Evolutionary conservation across 495 filamentous ascomycete genomes (phyloP), one percentile per base, ranked within the genome.

Genomic region (Aspergillus coremiiformis): DNA sequence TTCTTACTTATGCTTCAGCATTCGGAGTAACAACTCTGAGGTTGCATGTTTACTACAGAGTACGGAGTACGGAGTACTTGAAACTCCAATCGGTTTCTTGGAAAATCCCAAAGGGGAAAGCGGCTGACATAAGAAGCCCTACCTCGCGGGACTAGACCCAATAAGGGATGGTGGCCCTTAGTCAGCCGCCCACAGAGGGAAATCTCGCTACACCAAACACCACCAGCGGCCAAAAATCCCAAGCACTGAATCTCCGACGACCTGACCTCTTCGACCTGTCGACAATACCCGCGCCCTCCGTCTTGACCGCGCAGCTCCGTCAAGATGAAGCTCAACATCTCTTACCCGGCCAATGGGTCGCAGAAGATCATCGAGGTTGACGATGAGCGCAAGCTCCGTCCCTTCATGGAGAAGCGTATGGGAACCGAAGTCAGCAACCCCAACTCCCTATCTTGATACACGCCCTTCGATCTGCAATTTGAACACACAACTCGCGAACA

Each of bases 321-420:
- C 72, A 75, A 75, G 72, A 89, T 88, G 86, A 88, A 95, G 86
- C 80, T 95, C 81, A 95, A 96, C 84, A 91, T 96, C 78, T 94
- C 88, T 74, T 90, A 88, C 82, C 93, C 94, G 66, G 86, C 90
- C 79, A 96, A 97, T 79, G 93, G 93, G 83, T 89, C 89, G 63
- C 93, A 98, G 76, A 98, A 98, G 80, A 83, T 98, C 61, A 85
- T 98, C 78, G 93, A 98, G 68, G 78, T 98, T 63, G 93, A 97
- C 70, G 93, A 98, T 85, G 93, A 98, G 75, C 90, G 92, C 78
- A 86, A 84, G 70, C 81, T 88, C 61, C 85, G 85, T 68, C 77
- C 84, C 70, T 89, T 89, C 81, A 86, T 88, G 84, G 85, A 89
- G 69, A 84, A 84, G 75, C 85, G 92, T 81, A 97, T 97, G 93